Percentiles rank a stretch among this genome's conserved stretches.
phyloP scores from a whole-genome alignment of 768 basidiomycete species.

The Amylocystis lapponica region DNA sequence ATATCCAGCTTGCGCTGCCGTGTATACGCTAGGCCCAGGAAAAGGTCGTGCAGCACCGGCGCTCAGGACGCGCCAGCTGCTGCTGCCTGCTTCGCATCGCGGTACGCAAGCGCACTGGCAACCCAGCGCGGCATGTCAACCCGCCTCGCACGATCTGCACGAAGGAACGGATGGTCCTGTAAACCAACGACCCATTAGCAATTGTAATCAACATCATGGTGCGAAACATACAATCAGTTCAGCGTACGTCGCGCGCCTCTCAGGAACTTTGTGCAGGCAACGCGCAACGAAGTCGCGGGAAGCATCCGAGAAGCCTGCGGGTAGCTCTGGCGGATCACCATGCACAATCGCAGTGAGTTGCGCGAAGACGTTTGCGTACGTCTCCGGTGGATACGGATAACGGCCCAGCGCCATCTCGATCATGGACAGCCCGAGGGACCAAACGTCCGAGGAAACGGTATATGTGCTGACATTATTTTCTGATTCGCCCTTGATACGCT shows the following conservation, averaged over 20 bases:
- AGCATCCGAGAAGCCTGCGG: conserved; percentile 57
- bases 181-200: background rate
- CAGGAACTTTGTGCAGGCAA: conserved; percentile 81
- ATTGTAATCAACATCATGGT: background rate
- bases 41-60: too few relatives aligned
- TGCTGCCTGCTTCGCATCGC: conserved; percentile 14
- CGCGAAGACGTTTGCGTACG: conserved; percentile 95
- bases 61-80: conserved; percentile 1
- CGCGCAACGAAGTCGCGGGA: conserved; percentile 79
- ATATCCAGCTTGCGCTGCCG: too few relatives aligned
- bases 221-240: conserved; percentile 60
- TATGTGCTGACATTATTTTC: conserved; percentile 83
- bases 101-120: conserved; percentile 35
- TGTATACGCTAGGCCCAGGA: too few relatives aligned
- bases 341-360: conserved; percentile 96
- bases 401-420: conserved; percentile 87
- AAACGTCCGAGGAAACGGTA: conserved; percentile 95
- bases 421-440: conserved; percentile 92
- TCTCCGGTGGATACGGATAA: conserved; percentile 97
- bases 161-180: conserved; percentile 77
- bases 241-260: conserved; percentile 73
- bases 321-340: conserved; percentile 85
- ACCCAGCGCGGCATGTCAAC: conserved; percentile 91
- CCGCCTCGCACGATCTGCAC: conserved; percentile 46
- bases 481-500: conserved; percentile 94